Evolutionary conservation across 495 filamentous ascomycete species (phyloP).

Genomic region (Oidiodendron maius): DNA sequence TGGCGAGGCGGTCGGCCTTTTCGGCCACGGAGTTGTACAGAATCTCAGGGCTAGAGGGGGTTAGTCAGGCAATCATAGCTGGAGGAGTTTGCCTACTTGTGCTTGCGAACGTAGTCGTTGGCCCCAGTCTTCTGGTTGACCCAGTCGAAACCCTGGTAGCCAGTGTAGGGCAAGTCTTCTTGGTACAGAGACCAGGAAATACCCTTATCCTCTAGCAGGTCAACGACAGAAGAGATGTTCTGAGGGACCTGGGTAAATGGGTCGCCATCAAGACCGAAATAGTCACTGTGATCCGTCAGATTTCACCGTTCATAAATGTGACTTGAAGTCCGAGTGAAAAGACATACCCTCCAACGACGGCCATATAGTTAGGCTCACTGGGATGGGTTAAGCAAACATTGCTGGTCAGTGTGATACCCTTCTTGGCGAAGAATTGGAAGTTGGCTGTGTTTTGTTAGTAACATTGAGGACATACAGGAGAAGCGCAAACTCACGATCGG

Average conservation of each 20-base stretch:
- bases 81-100: slow-evolving; percentile 51
- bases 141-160: slow-evolving; percentile 53
- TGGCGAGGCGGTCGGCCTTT: slow-evolving; percentile 45
- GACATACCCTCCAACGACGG: slow-evolving; percentile 53
- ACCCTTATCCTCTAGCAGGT: slow-evolving; percentile 64
- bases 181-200: slow-evolving; percentile 69
- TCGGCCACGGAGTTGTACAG: slow-evolving; percentile 54
- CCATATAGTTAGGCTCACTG: slow-evolving; percentile 67
- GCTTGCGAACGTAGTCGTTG: slow-evolving; percentile 73
- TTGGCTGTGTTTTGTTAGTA: slow-evolving; percentile 31
- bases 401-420: slow-evolving; percentile 61
- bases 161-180: slow-evolving; percentile 63
- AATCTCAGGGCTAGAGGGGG: slow-evolving; percentile 40
- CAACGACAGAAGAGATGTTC: slow-evolving; percentile 64
- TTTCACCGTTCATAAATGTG: not conserved
- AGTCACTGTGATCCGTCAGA: slow-evolving; percentile 25
- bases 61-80: slow-evolving; percentile 11
- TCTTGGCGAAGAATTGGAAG: slow-evolving; percentile 50
- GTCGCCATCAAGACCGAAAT: slow-evolving; percentile 42
- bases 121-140: slow-evolving; percentile 47
- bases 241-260: slow-evolving; percentile 47
- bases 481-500: slow-evolving; percentile 26
- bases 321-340: slow-evolving; percentile 11
- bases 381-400: slow-evolving; percentile 57
- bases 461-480: slow-evolving; percentile 25